These are phyloP conservation scores for Chlorella sp. DNA, from an alignment of 139 green algal species.

Conservation along the genomic window DNA sequence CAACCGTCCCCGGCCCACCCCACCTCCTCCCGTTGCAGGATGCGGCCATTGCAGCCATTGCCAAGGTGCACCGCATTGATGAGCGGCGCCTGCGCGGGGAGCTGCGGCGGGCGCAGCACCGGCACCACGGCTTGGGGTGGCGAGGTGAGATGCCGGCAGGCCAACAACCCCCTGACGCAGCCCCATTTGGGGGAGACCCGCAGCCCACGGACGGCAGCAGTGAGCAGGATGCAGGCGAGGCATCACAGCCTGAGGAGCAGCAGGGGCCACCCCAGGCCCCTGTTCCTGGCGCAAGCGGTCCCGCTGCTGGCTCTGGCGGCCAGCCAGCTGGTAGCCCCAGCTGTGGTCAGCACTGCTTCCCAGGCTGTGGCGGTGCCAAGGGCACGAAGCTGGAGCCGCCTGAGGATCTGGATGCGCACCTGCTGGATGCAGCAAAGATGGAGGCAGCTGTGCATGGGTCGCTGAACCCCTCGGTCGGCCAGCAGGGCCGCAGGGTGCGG, in stretches of 20 bases:
- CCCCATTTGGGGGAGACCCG: not conserved
- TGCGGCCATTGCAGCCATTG: not conserved
- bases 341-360: too few relatives aligned
- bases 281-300: too few relatives aligned
- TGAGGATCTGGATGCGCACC: not conserved
- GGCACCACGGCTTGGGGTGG: not conserved
- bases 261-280: too few relatives aligned
- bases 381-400: too few relatives aligned
- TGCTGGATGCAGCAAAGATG: not conserved
- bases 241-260: too few relatives aligned
- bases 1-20: too few relatives aligned
- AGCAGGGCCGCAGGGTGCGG: not conserved
- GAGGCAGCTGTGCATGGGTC: not conserved
- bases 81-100: not conserved
- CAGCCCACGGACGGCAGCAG: not conserved
- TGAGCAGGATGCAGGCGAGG: too few relatives aligned
- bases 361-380: too few relatives aligned
- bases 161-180: too few relatives aligned
- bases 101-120: not conserved
- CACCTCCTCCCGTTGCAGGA: not conserved
- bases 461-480: not conserved
- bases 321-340: too few relatives aligned
- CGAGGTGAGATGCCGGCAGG: not conserved
- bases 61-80: not conserved
- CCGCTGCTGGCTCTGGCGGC: too few relatives aligned